Evolutionary conservation across 2,329 filamentous ascomycete species (phyloP).

Genomic region (Cytospora schulzeri): DNA sequence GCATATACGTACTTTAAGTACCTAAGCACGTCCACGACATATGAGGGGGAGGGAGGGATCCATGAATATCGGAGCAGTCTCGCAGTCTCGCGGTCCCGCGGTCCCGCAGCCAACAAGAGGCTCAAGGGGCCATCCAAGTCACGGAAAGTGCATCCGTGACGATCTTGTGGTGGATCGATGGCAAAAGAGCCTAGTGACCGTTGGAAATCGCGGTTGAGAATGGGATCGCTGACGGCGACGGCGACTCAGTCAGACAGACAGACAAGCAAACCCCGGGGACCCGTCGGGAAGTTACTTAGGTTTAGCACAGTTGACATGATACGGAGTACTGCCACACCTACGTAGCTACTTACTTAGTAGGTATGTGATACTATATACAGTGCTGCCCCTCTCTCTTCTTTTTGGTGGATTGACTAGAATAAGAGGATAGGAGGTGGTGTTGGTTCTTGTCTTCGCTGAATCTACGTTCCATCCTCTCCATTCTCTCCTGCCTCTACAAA

Average conservation of each 20-base stretch:
- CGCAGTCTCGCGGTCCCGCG: background rate
- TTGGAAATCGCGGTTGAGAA: background rate
- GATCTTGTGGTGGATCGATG: background rate
- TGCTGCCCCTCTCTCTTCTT: background rate
- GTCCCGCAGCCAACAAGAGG: background rate
- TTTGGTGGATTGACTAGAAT: background rate
- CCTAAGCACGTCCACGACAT: no score
- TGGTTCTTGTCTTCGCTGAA: background rate
- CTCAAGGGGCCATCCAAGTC: background rate
- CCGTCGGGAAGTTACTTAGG: background rate
- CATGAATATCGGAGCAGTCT: background rate
- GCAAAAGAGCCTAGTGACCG: background rate
- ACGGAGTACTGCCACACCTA: background rate
- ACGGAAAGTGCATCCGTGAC: constrained; percentile 1
- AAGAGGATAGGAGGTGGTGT: background rate
- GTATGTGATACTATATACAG: background rate
- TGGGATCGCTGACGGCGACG: background rate
- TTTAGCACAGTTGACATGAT: background rate
- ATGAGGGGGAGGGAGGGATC: no score
- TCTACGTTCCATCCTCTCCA: background rate
- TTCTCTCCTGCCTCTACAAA: background rate
- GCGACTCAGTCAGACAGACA: background rate
- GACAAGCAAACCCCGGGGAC: no score
- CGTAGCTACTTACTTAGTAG: no score
- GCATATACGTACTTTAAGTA: background rate